Base-by-base conservation (phyloP, 179 eudicot species). In the Silene vulgaris region DNA sequence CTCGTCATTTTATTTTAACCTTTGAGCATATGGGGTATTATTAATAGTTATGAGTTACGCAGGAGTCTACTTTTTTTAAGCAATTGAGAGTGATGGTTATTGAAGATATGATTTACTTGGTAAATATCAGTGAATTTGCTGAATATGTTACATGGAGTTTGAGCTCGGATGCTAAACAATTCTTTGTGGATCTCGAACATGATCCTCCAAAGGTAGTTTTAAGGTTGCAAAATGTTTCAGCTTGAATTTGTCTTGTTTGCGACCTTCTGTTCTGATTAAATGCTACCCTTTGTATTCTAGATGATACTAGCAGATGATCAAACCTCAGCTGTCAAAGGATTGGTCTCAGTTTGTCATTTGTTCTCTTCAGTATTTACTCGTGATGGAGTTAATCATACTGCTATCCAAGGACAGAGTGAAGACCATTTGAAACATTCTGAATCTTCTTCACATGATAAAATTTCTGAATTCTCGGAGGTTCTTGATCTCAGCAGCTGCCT, bases 31-130 rank as follows among this genome's bases (percentile, higher is more conserved):
- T 14, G 9, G 3, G 3, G 52, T 45, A 17, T 20, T 62, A 13
- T 72, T 71, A 21, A 23, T 13, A 60, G 3, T 48, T 1, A 54
- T 40, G 26, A 17, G 28, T 17, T 64, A 50, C 81, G 77, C 87
- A 95, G 99, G 96, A 88, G 70, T 87, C 88, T 29, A 72, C 88
- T 48, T 75, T 80, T 61, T 95, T 90, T 83, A 72, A 85, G 87
- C 82, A 79, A 74, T 72, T 95, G 77, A 76, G 86, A 52, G 88
- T 95, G 79, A 90, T 95, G 99, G 85, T 92, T 78, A 86, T 92
- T 77, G 96, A 95, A 67, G 99, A 95, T 77, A 95, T 95, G 97
- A 84, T 95, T 75, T 95, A 95, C 79, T 52, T 95, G 82, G 84
- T 90, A 77, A 87, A 90, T 79, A 79, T 83, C 64, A 65, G 28